These are phyloP conservation scores for Oryza australiensis DNA, from an alignment of 176 grass and related monocot species.

Conservation along the genomic window DNA sequence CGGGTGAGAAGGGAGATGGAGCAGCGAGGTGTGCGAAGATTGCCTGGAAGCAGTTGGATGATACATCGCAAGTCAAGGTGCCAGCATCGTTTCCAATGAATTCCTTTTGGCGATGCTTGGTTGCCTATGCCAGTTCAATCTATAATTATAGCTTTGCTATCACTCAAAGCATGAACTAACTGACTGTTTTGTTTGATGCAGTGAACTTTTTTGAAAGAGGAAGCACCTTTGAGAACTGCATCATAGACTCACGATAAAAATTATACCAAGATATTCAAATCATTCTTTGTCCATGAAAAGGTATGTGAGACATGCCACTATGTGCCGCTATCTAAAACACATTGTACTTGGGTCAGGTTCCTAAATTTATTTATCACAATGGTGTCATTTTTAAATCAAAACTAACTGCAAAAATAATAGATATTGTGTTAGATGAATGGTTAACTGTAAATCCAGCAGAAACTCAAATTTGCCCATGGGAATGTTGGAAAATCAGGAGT, in stretches of 20 bases:
- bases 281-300: constrained; percentile 21
- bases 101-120: background rate
- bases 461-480: background rate
- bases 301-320: background rate
- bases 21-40: constrained; percentile 40
- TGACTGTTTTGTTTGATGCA: too few species aligned
- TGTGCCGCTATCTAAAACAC: background rate
- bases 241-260: too few species aligned
- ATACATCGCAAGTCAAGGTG: constrained; percentile 47
- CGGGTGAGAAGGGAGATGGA: constrained; percentile 59
- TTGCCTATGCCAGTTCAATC: constrained; percentile 8
- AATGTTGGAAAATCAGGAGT: background rate
- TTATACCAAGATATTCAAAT: constrained; percentile 20
- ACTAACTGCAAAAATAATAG: background rate
- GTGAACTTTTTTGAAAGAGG: too few species aligned
- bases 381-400: background rate
- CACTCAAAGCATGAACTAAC: constrained; percentile 1
- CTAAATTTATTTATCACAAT: background rate
- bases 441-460: constrained; percentile 30
- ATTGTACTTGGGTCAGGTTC: background rate
- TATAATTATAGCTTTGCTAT: constrained; percentile 3
- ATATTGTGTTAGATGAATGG: background rate
- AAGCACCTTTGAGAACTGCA: too few species aligned
- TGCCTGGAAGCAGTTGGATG: constrained; percentile 61
- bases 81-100: background rate